Evolutionary conservation across 2,329 filamentous ascomycete genomes (phyloP).

Genomic region (Penicillium sp.): DNA sequence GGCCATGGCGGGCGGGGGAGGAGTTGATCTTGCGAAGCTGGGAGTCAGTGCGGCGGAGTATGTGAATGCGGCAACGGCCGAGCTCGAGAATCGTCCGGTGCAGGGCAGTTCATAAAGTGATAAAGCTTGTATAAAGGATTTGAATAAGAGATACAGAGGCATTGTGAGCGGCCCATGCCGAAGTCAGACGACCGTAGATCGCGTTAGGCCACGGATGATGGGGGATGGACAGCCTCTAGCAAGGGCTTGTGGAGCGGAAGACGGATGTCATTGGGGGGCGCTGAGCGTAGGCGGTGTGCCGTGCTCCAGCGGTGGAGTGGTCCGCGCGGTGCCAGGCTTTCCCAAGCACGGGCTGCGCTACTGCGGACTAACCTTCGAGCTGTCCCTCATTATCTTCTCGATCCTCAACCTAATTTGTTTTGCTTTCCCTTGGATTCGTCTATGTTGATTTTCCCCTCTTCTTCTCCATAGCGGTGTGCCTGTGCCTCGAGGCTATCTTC

Average conservation of each 20-base stretch:
- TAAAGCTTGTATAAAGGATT: slow-evolving; percentile 6
- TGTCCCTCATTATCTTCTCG: slow-evolving; percentile 2
- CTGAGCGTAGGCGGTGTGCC: slow-evolving; percentile 3
- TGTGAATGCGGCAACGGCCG: slow-evolving; percentile 49
- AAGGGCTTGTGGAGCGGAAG: slow-evolving; percentile 12
- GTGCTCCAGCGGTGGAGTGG: neutral
- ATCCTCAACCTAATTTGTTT: slow-evolving; percentile 10
- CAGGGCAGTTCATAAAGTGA: slow-evolving; percentile 5
- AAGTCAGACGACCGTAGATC: slow-evolving; percentile 6
- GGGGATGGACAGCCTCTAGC: slow-evolving; percentile 16
- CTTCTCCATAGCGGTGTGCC: slow-evolving; percentile 4
- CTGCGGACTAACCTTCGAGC: slow-evolving; percentile 5
- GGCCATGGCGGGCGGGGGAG: slow-evolving; percentile 72
- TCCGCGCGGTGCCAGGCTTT: neutral
- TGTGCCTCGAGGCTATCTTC: neutral
- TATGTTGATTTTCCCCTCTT: slow-evolving; percentile 1
- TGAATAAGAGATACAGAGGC: neutral
- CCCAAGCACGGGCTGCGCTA: neutral
- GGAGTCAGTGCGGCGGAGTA: slow-evolving; percentile 50
- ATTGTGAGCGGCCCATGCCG: neutral
- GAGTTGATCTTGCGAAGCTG: slow-evolving; percentile 47
- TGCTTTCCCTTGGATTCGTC: slow-evolving; percentile 6
- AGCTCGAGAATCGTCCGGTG: slow-evolving; percentile 35
- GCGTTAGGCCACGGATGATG: slow-evolving; percentile 2
- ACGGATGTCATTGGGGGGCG: slow-evolving; percentile 10